Evolutionary conservation across 148 eudicot genomes (phyloP).

Genomic region (Rhododendron williamsianum): DNA sequence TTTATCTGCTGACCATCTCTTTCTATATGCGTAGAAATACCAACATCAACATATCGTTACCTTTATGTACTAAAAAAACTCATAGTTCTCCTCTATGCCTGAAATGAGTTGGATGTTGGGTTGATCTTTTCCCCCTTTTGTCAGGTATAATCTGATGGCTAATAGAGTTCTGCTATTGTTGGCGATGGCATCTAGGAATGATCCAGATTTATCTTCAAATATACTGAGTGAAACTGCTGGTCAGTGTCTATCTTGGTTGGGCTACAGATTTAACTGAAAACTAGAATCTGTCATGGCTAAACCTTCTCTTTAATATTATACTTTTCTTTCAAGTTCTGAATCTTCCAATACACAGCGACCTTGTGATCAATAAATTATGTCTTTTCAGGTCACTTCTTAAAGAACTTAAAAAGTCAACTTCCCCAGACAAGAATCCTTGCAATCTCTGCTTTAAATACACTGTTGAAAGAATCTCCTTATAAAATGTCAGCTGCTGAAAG

Average conservation of each 20-base stretch:
- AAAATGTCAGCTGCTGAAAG: conserved; percentile 46
- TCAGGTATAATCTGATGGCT: conserved; percentile 98
- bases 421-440: conserved; percentile 97
- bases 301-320: background rate
- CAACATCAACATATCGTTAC: background rate
- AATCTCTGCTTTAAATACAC: conserved; percentile 89
- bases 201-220: conserved; percentile 54
- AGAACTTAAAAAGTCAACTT: conserved; percentile 85
- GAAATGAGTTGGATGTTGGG: conserved; percentile 1
- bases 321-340: background rate
- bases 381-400: conserved; percentile 89
- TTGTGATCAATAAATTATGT: conserved; percentile 5
- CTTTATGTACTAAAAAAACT: background rate
- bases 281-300: background rate
- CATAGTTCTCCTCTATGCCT: background rate
- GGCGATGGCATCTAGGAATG: conserved; percentile 81
- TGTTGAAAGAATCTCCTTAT: conserved; percentile 91
- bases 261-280: conserved; percentile 9
- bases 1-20: background rate
- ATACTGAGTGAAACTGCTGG: conserved; percentile 81
- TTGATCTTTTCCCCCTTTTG: conserved; percentile 7
- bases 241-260: conserved; percentile 30
- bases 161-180: conserved; percentile 85
- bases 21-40: background rate
- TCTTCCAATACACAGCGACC: background rate